phyloP scores from a whole-genome alignment of 2,329 filamentous ascomycete species.

The Dendryphion nanum region DNA sequence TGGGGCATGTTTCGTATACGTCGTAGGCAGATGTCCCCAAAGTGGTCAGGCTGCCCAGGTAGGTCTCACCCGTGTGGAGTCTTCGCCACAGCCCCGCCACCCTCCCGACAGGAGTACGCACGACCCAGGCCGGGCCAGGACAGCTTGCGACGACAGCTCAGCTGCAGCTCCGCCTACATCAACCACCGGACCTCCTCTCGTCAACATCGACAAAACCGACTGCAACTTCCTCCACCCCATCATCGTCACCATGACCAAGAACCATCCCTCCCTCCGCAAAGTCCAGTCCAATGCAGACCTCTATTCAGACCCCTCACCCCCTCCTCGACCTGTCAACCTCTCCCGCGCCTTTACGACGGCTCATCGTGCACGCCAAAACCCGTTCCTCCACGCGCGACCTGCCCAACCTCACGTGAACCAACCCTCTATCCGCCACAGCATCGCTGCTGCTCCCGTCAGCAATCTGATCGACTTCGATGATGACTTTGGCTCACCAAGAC shows the following conservation, averaged over 20 bases:
- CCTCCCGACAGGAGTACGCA: too few species aligned
- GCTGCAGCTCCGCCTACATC: too few species aligned
- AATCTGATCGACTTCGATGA: slow-evolving; percentile 35
- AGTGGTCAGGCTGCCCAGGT: too few species aligned
- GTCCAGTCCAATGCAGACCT: slow-evolving; percentile 37
- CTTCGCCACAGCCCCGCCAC: too few species aligned
- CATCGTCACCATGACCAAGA: slow-evolving; percentile 35
- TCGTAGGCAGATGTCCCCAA: too few species aligned
- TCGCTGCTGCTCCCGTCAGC: slow-evolving; percentile 23
- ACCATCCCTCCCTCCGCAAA: slow-evolving; percentile 36
- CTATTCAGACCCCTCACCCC: slow-evolving; percentile 35
- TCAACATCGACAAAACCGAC: not conserved
- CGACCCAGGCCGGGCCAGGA: too few species aligned
- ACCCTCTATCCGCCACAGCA: slow-evolving; percentile 23
- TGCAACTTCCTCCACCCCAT: not conserved
- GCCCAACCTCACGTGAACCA: slow-evolving; percentile 4
- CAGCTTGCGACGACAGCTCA: too few species aligned
- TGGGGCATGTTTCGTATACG: too few species aligned
- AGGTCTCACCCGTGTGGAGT: too few species aligned
- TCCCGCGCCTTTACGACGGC: slow-evolving; percentile 32
- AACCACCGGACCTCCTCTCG: too few species aligned
- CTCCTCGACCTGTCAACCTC: slow-evolving; percentile 27
- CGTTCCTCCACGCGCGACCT: slow-evolving; percentile 13
- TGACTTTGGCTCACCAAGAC: slow-evolving; percentile 18
- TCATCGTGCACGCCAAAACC: slow-evolving; percentile 18